Evolutionary conservation across 73 alveolate species (phyloP), one percentile per base, ranked within the genome.

Genomic region (Effrenium voratum): DNA sequence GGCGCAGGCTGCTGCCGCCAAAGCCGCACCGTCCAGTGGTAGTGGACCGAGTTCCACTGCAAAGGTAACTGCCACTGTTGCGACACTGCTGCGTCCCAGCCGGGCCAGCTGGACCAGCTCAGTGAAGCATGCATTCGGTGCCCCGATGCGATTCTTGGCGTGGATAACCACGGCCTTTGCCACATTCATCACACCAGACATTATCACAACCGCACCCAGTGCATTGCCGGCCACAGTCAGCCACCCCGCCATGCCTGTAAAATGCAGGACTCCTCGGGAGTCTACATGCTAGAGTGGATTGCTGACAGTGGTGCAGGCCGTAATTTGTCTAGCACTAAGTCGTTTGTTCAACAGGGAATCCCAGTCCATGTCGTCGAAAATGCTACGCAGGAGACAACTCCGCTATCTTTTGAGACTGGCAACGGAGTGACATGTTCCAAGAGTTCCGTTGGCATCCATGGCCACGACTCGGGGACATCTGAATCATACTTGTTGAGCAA

Each of bases 301-400:
- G 93, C 94, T 36, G 94, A 85, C 28, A 38, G 82, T 8, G 94
- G 94, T 0, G 94, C 82, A 38, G 94, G 94, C 32, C 34, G 82
- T 15, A 73, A 63, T 46, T 28, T 57, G 32, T 63, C 77, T 1
- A 49, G 80, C 60, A 41, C 16, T 44, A 40, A 40, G 28, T 81
- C 82, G 22, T 30, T 85, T 57, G 55, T 22, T 1, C 80, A 84
- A 0, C 93, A 84, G 30, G 93, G 93, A 26, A 57, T 84, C 19
- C 60, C 79, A 57, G 36, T 3, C 15, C 55, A 57, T 3, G 36
- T 1, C 3, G 3, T 84, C 41, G 8, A 80, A 1, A 32, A 30
- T 6, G 45, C 30, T 6, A 2, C 10, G 49, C 57, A 80, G 6
- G 40, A 13, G 1, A 10, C 68, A 26, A 46, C 45, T 32, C 26